Evolutionary conservation across 2,329 filamentous ascomycete genomes (phyloP).

Genomic region (Epichloe sibirici): DNA sequence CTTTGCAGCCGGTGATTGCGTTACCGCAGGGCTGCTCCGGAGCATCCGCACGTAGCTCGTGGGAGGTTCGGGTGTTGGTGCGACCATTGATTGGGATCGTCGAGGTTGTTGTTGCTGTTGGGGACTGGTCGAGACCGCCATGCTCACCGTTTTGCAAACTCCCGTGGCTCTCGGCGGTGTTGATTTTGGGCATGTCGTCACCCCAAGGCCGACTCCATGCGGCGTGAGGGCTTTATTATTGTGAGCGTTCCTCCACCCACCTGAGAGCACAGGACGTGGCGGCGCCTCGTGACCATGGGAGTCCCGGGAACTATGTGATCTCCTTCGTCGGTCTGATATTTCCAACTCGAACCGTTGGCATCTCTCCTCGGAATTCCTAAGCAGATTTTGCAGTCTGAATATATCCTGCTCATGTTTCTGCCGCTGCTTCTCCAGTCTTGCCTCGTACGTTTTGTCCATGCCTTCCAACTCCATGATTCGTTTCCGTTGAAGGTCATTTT

Average conservation of each 20-base stretch:
- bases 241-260: neutral
- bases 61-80: neutral
- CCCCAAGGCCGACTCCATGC: neutral
- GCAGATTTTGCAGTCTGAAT: slow-evolving; percentile 20
- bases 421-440: slow-evolving; percentile 24
- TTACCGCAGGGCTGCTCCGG: neutral
- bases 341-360: slow-evolving; percentile 19
- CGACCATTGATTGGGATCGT: neutral
- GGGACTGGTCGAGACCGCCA: neutral
- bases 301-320: slow-evolving; percentile 4
- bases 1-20: neutral
- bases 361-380: slow-evolving; percentile 23
- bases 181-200: neutral
- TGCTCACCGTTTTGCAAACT: neutral
- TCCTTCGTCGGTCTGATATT: slow-evolving; percentile 11
- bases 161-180: slow-evolving; percentile 3
- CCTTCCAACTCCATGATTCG: slow-evolving; percentile 24
- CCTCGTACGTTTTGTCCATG: slow-evolving; percentile 28
- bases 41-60: neutral
- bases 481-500: slow-evolving; percentile 21
- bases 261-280: neutral
- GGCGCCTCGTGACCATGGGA: slow-evolving; percentile 5
- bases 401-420: slow-evolving; percentile 21
- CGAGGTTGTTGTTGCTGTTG: neutral
- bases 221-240: neutral